Evolutionary conservation across 257 asterid genomes (phyloP), one percentile per base, ranked within the genome.

Genomic region (Penstemon barbatus): DNA sequence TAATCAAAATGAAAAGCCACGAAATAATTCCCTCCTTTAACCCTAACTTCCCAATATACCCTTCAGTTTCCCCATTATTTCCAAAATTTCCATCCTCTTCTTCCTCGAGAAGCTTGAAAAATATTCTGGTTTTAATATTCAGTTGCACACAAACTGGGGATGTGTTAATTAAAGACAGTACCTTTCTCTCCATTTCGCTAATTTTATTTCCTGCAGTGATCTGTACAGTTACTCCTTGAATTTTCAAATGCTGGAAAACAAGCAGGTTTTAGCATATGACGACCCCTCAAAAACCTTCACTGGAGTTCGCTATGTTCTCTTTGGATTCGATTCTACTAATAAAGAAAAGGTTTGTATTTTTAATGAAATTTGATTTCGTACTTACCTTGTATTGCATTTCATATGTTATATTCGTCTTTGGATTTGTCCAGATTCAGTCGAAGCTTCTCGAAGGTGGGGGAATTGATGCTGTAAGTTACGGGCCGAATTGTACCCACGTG

Each of bases 391-490:
- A 9, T 51, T 6, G 40, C 46, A 13, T 10, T 6, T 42, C 7
- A 1, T 6, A 3, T 10, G 5, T 6, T 3, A 33, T 15, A 15
- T 61, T 57, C 57, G 62, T 7, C 19, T 19, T 69, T 51, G 6
- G n/a, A 1, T 49, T 49, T 65, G 13, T 63, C 41, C 80, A 93
- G 97, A 70, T 85, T 40, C 83, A 83, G 49, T 76, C 74, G 77
- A 85, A 76, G 88, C 87, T 93, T 40, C 55, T 84, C 4, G 86
- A 80, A 57, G 92, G 91, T n/a, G 99, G 97, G 13, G 99, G 85
- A 48, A 51, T 74, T 55, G 97, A 90, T 63, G 86, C 74, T 75
- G 85, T 74, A 12, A 76, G 65, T 39, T 87, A 82, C 60, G 88
- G 95, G 4, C 79, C 97, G 11, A 82, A 79, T 72, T 94, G 96